Base-by-base conservation (phyloP, 345 rosid species). In the Corymbia maculata region DNA sequence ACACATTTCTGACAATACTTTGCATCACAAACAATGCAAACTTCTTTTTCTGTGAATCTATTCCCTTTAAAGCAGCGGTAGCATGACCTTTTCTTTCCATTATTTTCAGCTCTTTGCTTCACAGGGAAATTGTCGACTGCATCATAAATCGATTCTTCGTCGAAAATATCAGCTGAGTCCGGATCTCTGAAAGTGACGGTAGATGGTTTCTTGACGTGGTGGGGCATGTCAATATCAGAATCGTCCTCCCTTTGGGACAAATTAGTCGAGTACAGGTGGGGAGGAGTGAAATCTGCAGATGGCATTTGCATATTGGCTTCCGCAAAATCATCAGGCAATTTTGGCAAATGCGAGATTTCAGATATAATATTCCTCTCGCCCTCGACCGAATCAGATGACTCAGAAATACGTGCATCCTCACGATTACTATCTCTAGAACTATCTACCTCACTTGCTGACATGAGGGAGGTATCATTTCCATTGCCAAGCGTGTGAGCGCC, bases 11-110 rank as follows among this genome's bases (percentile, higher is more conserved):
- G 45, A 88, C 99, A 98, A 89, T 93, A 98, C 89, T 94, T 98
- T 79, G 99, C 96, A 82, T 91, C 91, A 47, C 99, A 98, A 61
- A 97, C 99, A 89, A 98, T 92, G 90, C 99, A 98, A 22, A 90
- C 89, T 92, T 95, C 99, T 91, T 96, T 98, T 82, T 92, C 93
- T 2, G 93, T 94, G 82, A 97, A 93, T 90, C 93, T 88, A 89
- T 92, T 95, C 61, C 98, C 97, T 89, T 88, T 87, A 88, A 87
- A 36, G 92, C 99, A 98, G 51, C 94, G 94, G 91, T 95, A 95
- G 90, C 99, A 96, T 15, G 97, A 92, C 52, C 96, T 97, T 90
- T 90, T 95, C 90, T 94, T 97, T 79, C 95, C 97, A 51, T 90
- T 93, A 89, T 95, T 96, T 51, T 90, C 92, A 86, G 94, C 95